These are phyloP conservation scores for Durio zibethinus DNA, from an alignment of 345 rosid genomes.

Conservation along the genomic window DNA sequence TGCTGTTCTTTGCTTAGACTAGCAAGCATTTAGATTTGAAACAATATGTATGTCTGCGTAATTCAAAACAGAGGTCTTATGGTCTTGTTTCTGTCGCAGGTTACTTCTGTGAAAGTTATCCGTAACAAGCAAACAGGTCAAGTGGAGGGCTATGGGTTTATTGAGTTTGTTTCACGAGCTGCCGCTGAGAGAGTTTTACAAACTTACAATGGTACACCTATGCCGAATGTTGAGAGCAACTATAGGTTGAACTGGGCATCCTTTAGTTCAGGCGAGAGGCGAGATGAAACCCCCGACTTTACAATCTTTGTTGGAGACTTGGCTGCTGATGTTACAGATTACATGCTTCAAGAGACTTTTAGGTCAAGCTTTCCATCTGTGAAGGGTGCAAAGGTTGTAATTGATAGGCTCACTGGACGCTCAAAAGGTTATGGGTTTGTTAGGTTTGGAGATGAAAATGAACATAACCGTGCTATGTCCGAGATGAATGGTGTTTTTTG, in stretches of 20 bases:
- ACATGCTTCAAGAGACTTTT: conserved; percentile 79
- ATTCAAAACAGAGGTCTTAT: neutral
- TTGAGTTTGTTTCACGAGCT: conserved; percentile 63
- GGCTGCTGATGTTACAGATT: conserved; percentile 92
- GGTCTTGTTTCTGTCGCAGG: conserved; percentile 30
- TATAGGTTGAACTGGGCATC: conserved; percentile 91
- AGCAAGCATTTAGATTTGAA: conserved; percentile 1
- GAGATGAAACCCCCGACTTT: conserved; percentile 69
- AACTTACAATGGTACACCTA: conserved; percentile 58
- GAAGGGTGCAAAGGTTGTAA: conserved; percentile 89
- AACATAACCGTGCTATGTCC: conserved; percentile 77
- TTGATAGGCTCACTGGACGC: conserved; percentile 83
- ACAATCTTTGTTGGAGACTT: conserved; percentile 91
- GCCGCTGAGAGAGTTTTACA: conserved; percentile 80
- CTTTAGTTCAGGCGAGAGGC: conserved; percentile 69
- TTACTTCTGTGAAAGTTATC: conserved; percentile 62
- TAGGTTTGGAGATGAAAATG: conserved; percentile 74
- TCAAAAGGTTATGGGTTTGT: conserved; percentile 93
- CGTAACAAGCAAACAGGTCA: conserved; percentile 77
- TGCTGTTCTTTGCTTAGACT: neutral
- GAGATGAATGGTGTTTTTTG: conserved; percentile 93
- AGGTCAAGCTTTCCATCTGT: conserved; percentile 61
- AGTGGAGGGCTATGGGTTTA: conserved; percentile 79
- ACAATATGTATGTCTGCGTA: neutral
- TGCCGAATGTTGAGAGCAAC: conserved; percentile 70